Percentiles rank a stretch among this genome's conserved stretches.
Evolutionary conservation across 306 rosid species (phyloP).

Genomic region (Prunus armeniaca): DNA sequence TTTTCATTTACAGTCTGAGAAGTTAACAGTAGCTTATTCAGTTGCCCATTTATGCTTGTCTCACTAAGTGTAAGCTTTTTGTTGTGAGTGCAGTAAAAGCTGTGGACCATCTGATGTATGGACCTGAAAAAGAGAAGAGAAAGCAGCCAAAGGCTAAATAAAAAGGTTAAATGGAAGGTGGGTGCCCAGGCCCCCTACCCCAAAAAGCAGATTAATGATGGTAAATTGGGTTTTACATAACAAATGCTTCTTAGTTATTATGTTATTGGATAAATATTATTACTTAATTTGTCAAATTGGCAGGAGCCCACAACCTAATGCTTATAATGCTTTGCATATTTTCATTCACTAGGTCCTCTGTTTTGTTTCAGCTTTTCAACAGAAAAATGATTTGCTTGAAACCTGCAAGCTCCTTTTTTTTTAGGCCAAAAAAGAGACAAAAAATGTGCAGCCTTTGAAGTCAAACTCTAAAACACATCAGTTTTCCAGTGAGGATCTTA

Average conservation of each 20-base stretch:
- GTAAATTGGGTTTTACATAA: not conserved
- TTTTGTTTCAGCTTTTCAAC: not conserved
- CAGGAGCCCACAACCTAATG: not conserved
- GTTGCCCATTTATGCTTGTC: constrained; percentile 24
- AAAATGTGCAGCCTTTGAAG: not conserved
- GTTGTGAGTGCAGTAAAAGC: constrained; percentile 20
- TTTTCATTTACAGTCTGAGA: not conserved
- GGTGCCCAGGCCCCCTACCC: not conserved
- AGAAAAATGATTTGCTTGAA: not conserved
- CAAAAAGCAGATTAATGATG: not conserved
- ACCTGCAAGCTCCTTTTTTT: not conserved
- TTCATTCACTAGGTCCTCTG: not conserved
- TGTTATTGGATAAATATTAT: no score
- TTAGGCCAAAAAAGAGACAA: not conserved
- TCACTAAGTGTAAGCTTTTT: constrained; percentile 17
- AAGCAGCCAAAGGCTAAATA: not conserved
- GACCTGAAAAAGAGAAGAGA: constrained; percentile 20
- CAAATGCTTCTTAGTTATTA: no score
- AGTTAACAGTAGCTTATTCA: constrained; percentile 8
- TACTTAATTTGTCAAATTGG: not conserved
- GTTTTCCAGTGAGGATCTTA: not conserved
- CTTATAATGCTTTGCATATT: not conserved
- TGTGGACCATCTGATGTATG: constrained; percentile 28
- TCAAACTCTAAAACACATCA: not conserved
- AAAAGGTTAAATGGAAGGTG: not conserved